Evolutionary conservation across 768 basidiomycete genomes (phyloP), one percentile per base, ranked within the genome.

Genomic region (Phylloporus sp.): DNA sequence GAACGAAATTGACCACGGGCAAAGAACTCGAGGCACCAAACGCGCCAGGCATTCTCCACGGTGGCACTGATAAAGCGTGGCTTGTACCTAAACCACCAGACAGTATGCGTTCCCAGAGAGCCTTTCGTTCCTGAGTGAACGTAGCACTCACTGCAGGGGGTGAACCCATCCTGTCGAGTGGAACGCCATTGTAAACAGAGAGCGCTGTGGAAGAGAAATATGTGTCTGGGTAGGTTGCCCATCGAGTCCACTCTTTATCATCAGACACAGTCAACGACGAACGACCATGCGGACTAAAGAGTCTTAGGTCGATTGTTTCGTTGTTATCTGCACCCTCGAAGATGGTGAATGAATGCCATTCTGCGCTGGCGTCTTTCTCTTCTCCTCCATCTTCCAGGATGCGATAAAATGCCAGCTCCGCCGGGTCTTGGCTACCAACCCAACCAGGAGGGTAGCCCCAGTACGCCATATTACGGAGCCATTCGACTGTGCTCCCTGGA

Each of bases 401-500:
- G 24, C 75, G 72, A 32, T 66, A 64, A 52, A 70, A 70, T 45
- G 83, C 74, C 45, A 64, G 59, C 22, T 80, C 72, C 49, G 74
- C 75, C 7, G 88, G 88, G 61, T 90, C 81, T 45, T 47, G 57
- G 11, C 55, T 54, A 43, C 72, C 65, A 20, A 76, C 62, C 85
- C 86, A 91, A 0, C 88, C 88, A 13, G 74, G 76, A n/a, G 88
- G 88, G 61, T 89, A 91, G 0, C 88, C 88, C 86, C 86, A 88
- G 34, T 71, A 58, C 24, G 81, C 72, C 64, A 91, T 89, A 41
- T 81, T 81, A 39, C 62, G 72, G 36, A 88, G 73, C 82, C 85
- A 86, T 28, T 73, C 71, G 24, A 67, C 73, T 0, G 52, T 45
- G 42, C 77, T 73, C 5, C 72, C 75, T 3, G 71, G 65, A 34